Percentiles rank a stretch among this genome's conserved stretches.
These are phyloP conservation scores for Yarrowia alimentaria DNA, from an alignment of 805 yeast genomes.

Conservation along the genomic window DNA sequence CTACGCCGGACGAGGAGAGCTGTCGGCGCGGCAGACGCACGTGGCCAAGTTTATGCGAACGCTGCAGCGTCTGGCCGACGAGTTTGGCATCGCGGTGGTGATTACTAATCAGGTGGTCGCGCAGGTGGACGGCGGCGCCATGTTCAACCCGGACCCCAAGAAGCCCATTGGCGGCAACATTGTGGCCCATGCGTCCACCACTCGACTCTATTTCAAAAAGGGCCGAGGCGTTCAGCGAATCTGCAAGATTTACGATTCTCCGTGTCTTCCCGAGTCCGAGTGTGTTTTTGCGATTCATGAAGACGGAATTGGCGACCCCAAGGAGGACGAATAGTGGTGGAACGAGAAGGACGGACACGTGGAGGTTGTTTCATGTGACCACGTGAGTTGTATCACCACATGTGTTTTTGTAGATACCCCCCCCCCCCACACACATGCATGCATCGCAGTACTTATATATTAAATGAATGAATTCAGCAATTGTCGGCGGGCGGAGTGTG, in stretches of 20 bases:
- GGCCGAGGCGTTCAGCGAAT: conserved; percentile 90
- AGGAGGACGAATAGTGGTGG: conserved; percentile 58
- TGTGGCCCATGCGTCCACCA: conserved; percentile 94
- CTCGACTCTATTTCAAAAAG: conserved; percentile 84
- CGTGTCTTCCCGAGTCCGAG: conserved; percentile 93
- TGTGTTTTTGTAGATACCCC: no score
- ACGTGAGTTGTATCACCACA: no score
- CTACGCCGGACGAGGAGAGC: conserved; percentile 91
- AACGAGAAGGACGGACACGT: neutral
- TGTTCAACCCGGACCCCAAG: conserved; percentile 93
- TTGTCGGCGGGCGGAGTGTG: no score
- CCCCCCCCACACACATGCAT: no score
- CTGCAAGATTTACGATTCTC: conserved; percentile 93
- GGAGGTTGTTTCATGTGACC: no score
- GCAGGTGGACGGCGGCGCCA: conserved; percentile 88
- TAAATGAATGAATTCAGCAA: no score
- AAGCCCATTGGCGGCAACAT: conserved; percentile 98
- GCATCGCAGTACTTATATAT: no score
- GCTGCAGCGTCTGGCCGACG: conserved; percentile 91
- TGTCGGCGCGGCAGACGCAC: conserved; percentile 90
- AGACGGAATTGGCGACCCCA: conserved; percentile 96
- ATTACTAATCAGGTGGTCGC: conserved; percentile 97
- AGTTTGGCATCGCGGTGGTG: conserved; percentile 95
- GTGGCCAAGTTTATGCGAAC: conserved; percentile 91
- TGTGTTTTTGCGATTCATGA: conserved; percentile 94